Evolutionary conservation across 345 rosid genomes (phyloP).

Genomic region (sweet orange (Citrus sinensis)): DVS_A1.0 CM039161.1:2076001-2076500

Average conservation of each 20-base stretch:
- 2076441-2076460: slow-evolving; percentile 36
- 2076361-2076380: background rate
- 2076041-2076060: slow-evolving; percentile 49
- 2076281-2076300: slow-evolving; percentile 69
- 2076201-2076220: slow-evolving; percentile 2
- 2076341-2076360: background rate
- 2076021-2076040: slow-evolving; percentile 57
- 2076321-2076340: slow-evolving; percentile 78
- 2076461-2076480: slow-evolving; percentile 69
- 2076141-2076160: slow-evolving; percentile 14
- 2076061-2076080: slow-evolving; percentile 49
- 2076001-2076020: slow-evolving; percentile 56
- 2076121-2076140: slow-evolving; percentile 16
- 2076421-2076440: slow-evolving; percentile 39
- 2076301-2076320: slow-evolving; percentile 63
- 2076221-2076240: slow-evolving; percentile 31
- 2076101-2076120: slow-evolving; percentile 51
- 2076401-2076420: slow-evolving; percentile 23
- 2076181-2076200: background rate
- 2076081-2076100: slow-evolving; percentile 65
- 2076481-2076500: slow-evolving; percentile 65
- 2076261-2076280: slow-evolving; percentile 54
- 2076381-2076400: slow-evolving; percentile 4
- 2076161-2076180: too few species aligned
- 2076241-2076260: slow-evolving; percentile 29